Evolutionary conservation across 257 asterid species (phyloP).

Genomic region (Solanum stenotomum): DNA sequence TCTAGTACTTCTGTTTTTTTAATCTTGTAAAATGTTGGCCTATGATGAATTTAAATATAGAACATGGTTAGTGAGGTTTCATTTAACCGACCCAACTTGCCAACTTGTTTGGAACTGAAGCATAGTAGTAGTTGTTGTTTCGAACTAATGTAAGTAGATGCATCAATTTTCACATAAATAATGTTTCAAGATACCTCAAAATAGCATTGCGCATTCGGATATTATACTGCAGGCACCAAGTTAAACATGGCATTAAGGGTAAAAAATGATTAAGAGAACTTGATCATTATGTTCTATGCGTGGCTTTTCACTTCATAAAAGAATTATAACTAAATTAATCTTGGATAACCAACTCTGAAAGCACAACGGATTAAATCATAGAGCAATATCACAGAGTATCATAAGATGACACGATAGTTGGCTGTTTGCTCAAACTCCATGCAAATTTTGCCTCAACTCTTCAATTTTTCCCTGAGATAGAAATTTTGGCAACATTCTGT

Average conservation of each 20-base stretch:
- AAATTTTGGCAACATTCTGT: neutral
- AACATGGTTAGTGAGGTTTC: neutral
- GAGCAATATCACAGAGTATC: neutral
- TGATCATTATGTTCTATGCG: neutral
- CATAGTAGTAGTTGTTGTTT: neutral
- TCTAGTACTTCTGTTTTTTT: neutral
- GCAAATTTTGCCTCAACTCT: neutral
- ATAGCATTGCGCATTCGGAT: neutral
- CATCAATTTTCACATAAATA: neutral
- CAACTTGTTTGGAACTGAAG: neutral
- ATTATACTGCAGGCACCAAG: neutral
- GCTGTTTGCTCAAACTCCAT: neutral
- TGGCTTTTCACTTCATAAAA: neutral
- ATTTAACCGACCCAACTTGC: neutral
- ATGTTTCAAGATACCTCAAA: neutral
- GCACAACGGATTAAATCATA: neutral
- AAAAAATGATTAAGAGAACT: neutral
- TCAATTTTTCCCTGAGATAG: neutral
- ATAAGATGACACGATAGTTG: neutral
- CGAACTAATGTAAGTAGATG: neutral
- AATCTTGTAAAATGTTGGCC: neutral
- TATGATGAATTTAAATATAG: neutral
- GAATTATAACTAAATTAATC: neutral
- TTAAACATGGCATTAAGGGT: neutral
- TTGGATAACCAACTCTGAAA: neutral